A percentile compares a stretch with the other conserved stretches of the same genome.
These are phyloP conservation scores for Hypoxylon sp. DNA, from an alignment of 2,329 filamentous ascomycete species.

Conservation along the genomic window DNA sequence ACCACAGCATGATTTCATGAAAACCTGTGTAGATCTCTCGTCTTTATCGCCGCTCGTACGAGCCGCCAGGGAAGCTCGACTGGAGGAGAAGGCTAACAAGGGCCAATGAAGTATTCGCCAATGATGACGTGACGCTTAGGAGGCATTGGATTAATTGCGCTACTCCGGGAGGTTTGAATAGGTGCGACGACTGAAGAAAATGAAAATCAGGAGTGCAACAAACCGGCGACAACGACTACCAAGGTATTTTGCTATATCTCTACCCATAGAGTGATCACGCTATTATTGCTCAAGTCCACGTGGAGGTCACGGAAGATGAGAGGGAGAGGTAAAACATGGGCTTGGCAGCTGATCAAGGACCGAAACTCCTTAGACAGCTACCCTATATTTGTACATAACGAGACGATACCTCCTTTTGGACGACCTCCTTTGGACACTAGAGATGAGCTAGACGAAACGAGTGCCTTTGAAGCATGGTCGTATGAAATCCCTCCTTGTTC, in stretches of 20 bases:
- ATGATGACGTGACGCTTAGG: conserved; percentile 15
- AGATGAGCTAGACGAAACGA: conserved; percentile 39
- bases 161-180: conserved; percentile 34
- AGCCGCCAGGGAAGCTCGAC: conserved; percentile 86
- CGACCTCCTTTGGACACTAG: conserved; percentile 37
- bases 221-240: conserved; percentile 12
- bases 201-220: conserved; percentile 24
- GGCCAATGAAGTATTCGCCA: conserved; percentile 57
- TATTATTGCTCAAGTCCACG: conserved; percentile 30
- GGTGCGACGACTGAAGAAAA: conserved; percentile 13
- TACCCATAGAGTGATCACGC: conserved; percentile 14
- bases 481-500: conserved; percentile 19
- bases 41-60: conserved; percentile 89
- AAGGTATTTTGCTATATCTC: conserved; percentile 32
- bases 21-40: conserved; percentile 77
- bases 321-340: conserved; percentile 20
- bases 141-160: conserved; percentile 41
- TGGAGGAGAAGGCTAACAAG: conserved; percentile 85
- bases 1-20: conserved; percentile 83
- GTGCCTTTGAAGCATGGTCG: conserved; percentile 29
- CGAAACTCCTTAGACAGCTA: conserved; percentile 21
- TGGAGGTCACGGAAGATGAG: conserved; percentile 15
- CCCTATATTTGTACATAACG: conserved; percentile 51
- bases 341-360: conserved; percentile 30
- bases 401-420: conserved; percentile 48